Evolutionary conservation across 805 yeast species (phyloP).

Genomic region (Yarrowia sp.): DNA sequence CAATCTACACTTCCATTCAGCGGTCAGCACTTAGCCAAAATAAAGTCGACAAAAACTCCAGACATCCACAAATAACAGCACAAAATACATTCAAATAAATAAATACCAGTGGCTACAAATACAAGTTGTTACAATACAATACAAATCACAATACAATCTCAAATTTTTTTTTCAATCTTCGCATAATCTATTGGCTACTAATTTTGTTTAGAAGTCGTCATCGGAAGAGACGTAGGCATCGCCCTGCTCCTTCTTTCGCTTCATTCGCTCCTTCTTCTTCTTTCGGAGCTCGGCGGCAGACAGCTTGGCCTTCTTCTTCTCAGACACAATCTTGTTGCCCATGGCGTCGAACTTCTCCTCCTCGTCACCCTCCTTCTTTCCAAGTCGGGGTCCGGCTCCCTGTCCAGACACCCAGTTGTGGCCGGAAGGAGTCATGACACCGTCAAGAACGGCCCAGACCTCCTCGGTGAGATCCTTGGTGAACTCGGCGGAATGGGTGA

Average conservation of each 20-base stretch:
- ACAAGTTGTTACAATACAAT: neutral
- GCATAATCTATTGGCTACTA: conserved; percentile 26
- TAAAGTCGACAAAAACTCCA: too few relatives aligned
- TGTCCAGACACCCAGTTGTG: conserved; percentile 99
- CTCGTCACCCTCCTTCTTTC: conserved; percentile 90
- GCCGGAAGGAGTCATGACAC: conserved; percentile 99
- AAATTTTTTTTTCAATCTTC: neutral
- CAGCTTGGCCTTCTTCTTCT: conserved; percentile 95
- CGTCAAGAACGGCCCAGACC: conserved; percentile 99
- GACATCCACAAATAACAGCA: too few relatives aligned
- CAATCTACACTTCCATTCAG: too few relatives aligned
- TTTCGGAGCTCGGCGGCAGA: conserved; percentile 99
- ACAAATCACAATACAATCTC: neutral
- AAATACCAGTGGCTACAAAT: neutral
- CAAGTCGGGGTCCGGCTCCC: conserved; percentile 99
- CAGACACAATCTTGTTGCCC: conserved; percentile 99
- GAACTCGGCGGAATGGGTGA: conserved; percentile 99
- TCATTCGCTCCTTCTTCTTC: conserved; percentile 99
- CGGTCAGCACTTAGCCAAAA: too few relatives aligned
- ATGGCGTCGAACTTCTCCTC: conserved; percentile 99
- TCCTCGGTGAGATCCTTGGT: conserved; percentile 99
- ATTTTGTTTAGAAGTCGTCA: conserved; percentile 63
- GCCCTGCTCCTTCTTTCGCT: conserved; percentile 99
- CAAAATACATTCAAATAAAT: neutral
- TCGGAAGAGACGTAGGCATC: conserved; percentile 99